Evolutionary conservation across 2,329 filamentous ascomycete species (phyloP), one percentile per base, ranked within the genome.

Genomic region (Hymenoscyphus occultus): DNA sequence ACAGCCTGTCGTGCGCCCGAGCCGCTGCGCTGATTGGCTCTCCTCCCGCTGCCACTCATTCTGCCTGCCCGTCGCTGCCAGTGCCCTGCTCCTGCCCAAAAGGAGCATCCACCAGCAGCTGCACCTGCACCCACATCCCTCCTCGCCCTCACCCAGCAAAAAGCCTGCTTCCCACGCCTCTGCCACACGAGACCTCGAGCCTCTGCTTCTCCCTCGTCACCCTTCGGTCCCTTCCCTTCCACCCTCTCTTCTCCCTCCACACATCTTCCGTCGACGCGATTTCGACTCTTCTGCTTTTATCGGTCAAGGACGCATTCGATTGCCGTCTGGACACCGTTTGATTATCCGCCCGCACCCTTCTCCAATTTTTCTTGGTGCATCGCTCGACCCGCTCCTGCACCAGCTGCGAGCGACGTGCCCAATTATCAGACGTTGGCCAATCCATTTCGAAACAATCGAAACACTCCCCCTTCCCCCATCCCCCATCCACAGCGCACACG

Each of bases 221-320:
- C 28, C 28, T 28, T 28, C 28, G 28, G 28, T 28, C 28, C 13
- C 13, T 3, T 56, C 22, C n/a, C 51, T 42, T 42, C 51, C 4
- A 56, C 48, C 16, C 22, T 16, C 32, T 19, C 19, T 57, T 19
- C 19, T 57, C 12, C 28, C 32, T 16, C 14, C 14, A 32, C 16
- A 35, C 32, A 35, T n/a, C 56, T 51, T 54, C 35, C 56, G 51
- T 59, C 60, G 28, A 35, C 9, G 60, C 57, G 32, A 63, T 51
- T 60, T 65, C 64, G 51, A 61, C 51, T 45, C 61, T 59, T 61
- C 61, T 58, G 63, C 60, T 60, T 66, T 60, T 63, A 65, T 64
- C 60, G 58, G 62, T 56, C 65, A 67, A 72, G 67, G 67, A 74
- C 71, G 69, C 73, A 74, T 74, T 73, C 68, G 70, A 66, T 74